phyloP scores from a whole-genome alignment of 306 rosid genomes.

The Carpinus viminea region DNA sequence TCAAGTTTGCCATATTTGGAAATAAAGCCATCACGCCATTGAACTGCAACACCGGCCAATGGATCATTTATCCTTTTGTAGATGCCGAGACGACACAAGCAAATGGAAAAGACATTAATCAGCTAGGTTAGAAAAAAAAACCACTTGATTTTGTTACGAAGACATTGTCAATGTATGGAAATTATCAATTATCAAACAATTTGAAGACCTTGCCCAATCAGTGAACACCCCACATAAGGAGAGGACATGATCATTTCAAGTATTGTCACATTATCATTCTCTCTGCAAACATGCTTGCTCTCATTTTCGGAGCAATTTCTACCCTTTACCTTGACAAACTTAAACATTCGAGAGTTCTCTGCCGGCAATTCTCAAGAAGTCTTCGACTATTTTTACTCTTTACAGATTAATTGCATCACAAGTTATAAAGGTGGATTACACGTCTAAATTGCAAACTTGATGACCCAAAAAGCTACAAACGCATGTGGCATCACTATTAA shows the following conservation, averaged over 20 bases:
- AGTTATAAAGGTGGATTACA: neutral
- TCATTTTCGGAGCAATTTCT: no score
- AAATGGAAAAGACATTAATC: neutral
- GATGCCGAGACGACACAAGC: neutral
- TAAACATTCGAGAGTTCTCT: no score
- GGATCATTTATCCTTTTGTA: neutral
- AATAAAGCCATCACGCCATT: neutral
- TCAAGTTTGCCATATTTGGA: neutral
- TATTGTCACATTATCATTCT: no score
- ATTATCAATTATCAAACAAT: neutral
- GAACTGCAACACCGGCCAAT: neutral
- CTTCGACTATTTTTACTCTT: no score
- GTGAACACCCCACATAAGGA: no score
- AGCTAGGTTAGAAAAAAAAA: neutral
- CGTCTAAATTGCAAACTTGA: slow-evolving; percentile 8
- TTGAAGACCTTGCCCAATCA: no score
- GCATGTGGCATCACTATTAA: no score
- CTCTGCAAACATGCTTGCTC: no score
- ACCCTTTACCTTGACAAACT: no score
- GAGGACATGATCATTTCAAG: no score
- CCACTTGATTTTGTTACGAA: neutral
- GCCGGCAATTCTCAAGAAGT: no score
- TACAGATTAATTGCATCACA: no score
- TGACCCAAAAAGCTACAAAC: neutral
- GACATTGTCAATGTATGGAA: neutral